A percentile compares a stretch with the other conserved stretches of the same genome.
Conservation (phyloP, 2,329 filamentous ascomycete species). For the Phialophora tarda region DNA sequence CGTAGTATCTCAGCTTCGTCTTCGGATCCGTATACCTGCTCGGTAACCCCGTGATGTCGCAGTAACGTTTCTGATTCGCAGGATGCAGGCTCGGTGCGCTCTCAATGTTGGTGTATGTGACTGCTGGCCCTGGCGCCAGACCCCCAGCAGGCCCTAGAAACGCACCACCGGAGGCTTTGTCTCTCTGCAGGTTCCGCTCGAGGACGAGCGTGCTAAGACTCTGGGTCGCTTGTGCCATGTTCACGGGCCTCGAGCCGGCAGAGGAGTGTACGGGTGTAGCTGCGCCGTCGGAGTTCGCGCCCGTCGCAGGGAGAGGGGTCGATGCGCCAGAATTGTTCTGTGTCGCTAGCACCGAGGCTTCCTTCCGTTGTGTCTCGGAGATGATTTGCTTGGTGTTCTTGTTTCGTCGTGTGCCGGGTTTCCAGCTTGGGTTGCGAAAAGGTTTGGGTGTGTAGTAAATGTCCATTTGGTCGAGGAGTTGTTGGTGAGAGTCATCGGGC, state of each 20-base stretch:
- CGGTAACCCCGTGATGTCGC: constrained; percentile 92
- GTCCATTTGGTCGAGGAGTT: constrained; percentile 88
- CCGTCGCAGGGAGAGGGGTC: constrained; percentile 62
- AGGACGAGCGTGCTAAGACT: constrained; percentile 86
- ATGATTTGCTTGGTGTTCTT: constrained; percentile 98
- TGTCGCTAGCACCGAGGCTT: constrained; percentile 85
- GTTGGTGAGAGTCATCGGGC: constrained; percentile 79
- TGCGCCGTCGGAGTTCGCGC: constrained; percentile 49
- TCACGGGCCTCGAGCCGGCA: constrained; percentile 59
- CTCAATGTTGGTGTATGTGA: constrained; percentile 96
- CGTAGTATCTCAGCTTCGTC: constrained; percentile 88
- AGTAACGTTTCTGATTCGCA: constrained; percentile 84
- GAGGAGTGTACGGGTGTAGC: constrained; percentile 44
- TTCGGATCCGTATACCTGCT: constrained; percentile 94
- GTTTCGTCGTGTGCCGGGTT: constrained; percentile 91
- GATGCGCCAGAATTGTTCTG: constrained; percentile 80
- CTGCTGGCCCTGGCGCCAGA: constrained; percentile 62
- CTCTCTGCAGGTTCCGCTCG: constrained; percentile 69
- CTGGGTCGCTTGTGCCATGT: constrained; percentile 86
- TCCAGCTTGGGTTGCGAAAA: constrained; percentile 91
- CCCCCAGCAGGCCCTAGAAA: constrained; percentile 14
- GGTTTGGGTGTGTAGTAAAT: constrained; percentile 83
- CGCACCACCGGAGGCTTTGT: constrained; percentile 22
- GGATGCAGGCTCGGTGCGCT: constrained; percentile 82
- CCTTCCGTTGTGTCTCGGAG: constrained; percentile 82